Conservation (phyloP, 2,329 filamentous ascomycete genomes). For the Penicillium paneum region DNA sequence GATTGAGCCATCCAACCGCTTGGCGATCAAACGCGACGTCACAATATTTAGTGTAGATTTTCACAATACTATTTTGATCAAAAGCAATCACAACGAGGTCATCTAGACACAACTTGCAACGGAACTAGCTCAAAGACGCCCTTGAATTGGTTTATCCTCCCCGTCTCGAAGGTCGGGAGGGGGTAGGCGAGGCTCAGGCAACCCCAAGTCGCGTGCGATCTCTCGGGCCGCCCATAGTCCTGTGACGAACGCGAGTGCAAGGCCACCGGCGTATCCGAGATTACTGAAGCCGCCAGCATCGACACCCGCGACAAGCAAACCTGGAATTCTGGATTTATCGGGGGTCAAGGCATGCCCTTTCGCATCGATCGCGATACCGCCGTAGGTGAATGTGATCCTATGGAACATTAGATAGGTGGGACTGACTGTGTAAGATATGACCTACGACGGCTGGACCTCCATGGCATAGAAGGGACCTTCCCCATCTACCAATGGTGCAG, state of each 20-base stretch:
- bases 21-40: not conserved
- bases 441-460: constrained; percentile 30
- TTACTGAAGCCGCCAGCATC: constrained; percentile 28
- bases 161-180: constrained; percentile 17
- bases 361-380: constrained; percentile 24
- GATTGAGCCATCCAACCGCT: not conserved
- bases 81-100: not conserved
- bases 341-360: constrained; percentile 25
- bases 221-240: constrained; percentile 26
- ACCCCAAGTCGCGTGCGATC: constrained; percentile 15
- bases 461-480: constrained; percentile 28
- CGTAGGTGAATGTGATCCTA: constrained; percentile 31
- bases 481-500: constrained; percentile 21
- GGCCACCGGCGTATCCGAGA: constrained; percentile 26
- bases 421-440: not conserved
- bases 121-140: constrained; percentile 2
- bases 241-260: constrained; percentile 29
- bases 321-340: constrained; percentile 17
- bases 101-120: not conserved
- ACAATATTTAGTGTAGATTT: not conserved
- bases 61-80: not conserved
- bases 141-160: constrained; percentile 1
- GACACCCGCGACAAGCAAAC: constrained; percentile 27
- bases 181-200: constrained; percentile 20
- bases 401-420: not conserved